Conservation (phyloP, 257 asterid species). For the Thymus mandschuricus region DNA sequence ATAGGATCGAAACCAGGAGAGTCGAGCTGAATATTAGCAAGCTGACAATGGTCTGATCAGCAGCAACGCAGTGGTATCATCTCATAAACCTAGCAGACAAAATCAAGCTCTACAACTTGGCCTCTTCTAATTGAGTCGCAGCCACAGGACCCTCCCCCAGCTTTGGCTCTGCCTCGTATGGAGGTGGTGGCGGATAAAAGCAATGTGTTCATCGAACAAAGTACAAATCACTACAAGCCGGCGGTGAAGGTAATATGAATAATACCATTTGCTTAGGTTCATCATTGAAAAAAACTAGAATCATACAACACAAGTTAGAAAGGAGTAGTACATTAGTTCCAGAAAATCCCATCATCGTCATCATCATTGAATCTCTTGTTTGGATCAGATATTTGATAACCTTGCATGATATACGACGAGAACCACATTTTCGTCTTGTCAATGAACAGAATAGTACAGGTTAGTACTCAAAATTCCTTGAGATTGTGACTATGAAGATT, state of each 20-base stretch:
- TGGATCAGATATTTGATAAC: too few species aligned
- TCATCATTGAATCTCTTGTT: too few species aligned
- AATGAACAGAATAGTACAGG: slow-evolving; percentile 3
- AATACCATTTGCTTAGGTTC: too few species aligned
- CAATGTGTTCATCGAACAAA: background rate
- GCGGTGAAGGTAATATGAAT: background rate
- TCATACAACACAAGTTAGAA: too few species aligned
- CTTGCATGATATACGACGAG: background rate
- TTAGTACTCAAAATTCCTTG: background rate
- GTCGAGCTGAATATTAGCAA: background rate
- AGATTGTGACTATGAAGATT: slow-evolving; percentile 8
- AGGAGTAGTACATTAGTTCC: too few species aligned
- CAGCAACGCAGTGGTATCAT: too few species aligned
- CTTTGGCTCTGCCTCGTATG: background rate
- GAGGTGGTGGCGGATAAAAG: background rate
- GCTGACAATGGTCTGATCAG: background rate
- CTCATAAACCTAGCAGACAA: too few species aligned
- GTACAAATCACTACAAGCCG: background rate
- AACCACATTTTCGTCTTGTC: background rate
- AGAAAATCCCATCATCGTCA: too few species aligned
- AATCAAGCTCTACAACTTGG: background rate
- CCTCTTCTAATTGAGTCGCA: background rate
- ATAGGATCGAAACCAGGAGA: background rate
- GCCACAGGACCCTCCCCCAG: background rate
- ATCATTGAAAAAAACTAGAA: background rate